These are phyloP conservation scores for Russula lepida DNA, from an alignment of 768 basidiomycete genomes.

Conservation along the genomic window DNA sequence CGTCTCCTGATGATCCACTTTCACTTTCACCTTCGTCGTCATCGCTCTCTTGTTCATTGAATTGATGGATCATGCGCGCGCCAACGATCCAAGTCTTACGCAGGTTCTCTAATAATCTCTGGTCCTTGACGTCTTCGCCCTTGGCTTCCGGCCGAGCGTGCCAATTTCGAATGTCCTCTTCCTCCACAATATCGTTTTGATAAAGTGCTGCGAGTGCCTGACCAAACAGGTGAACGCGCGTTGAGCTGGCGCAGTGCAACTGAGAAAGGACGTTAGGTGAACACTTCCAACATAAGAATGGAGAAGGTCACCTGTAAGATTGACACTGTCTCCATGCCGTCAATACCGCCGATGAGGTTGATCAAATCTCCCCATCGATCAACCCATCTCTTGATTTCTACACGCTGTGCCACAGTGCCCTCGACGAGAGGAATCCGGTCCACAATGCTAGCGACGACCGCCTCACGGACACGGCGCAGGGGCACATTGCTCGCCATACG, in stretches of 20 bases:
- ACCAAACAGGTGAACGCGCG: slow-evolving; percentile 66
- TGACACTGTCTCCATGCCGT: slow-evolving; percentile 71
- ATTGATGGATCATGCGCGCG: slow-evolving; percentile 69
- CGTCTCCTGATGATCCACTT: slow-evolving; percentile 18
- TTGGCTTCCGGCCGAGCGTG: slow-evolving; percentile 49
- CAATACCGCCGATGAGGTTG: slow-evolving; percentile 71
- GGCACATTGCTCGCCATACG: slow-evolving; percentile 96
- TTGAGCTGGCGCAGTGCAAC: slow-evolving; percentile 58
- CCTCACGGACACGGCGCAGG: slow-evolving; percentile 75
- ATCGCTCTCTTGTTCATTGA: slow-evolving; percentile 67
- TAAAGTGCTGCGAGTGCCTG: slow-evolving; percentile 81
- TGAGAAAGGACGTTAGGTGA: slow-evolving; percentile 23
- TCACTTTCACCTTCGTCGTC: slow-evolving; percentile 27
- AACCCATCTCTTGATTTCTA: slow-evolving; percentile 55
- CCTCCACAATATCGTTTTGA: slow-evolving; percentile 86
- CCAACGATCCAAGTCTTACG: slow-evolving; percentile 64
- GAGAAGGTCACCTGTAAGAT: slow-evolving; percentile 58
- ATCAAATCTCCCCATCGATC: slow-evolving; percentile 79
- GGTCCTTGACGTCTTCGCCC: slow-evolving; percentile 40
- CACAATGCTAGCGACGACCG: slow-evolving; percentile 80
- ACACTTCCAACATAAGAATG: too few species aligned
- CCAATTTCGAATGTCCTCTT: slow-evolving; percentile 87
- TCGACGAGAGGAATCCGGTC: slow-evolving; percentile 57
- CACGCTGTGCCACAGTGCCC: slow-evolving; percentile 49
- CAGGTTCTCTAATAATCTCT: slow-evolving; percentile 43